These are phyloP conservation scores for Hyaloscypha bicolor DNA, from an alignment of 495 filamentous ascomycete genomes.

Conservation along the genomic window DNA sequence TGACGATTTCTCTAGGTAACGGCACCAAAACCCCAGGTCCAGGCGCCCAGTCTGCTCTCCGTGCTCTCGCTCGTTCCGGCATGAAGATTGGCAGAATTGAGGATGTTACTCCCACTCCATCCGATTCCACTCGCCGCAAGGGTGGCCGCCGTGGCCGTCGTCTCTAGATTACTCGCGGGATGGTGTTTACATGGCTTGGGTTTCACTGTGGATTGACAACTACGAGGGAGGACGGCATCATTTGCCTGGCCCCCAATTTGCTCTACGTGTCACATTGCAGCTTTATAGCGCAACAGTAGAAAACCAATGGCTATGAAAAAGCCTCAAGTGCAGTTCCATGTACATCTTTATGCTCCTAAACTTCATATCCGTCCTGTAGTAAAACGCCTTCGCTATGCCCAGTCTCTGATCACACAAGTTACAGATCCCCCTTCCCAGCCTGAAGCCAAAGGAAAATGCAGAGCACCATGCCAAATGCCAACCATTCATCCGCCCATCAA, in stretches of 20 bases:
- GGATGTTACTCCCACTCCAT: slow-evolving; percentile 98
- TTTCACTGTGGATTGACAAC: slow-evolving; percentile 61
- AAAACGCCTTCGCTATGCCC: slow-evolving; percentile 1
- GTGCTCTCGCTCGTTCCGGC: slow-evolving; percentile 94
- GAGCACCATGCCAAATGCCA: slow-evolving; percentile 6
- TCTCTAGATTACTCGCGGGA: slow-evolving; percentile 60
- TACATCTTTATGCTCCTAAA: neutral
- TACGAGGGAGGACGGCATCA: slow-evolving; percentile 68
- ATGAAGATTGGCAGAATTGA: slow-evolving; percentile 99
- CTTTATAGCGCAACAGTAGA: slow-evolving; percentile 51
- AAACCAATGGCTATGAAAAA: slow-evolving; percentile 5
- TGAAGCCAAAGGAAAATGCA: neutral
- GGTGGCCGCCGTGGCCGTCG: slow-evolving; percentile 99
- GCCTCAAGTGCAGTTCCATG: neutral
- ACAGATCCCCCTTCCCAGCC: neutral
- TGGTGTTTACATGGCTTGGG: slow-evolving; percentile 39
- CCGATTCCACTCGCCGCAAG: slow-evolving; percentile 98
- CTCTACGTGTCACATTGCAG: slow-evolving; percentile 48
- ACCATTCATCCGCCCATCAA: neutral
- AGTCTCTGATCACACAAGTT: neutral
- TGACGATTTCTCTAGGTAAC: slow-evolving; percentile 63
- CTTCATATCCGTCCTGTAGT: slow-evolving; percentile 3
- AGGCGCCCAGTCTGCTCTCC: slow-evolving; percentile 97
- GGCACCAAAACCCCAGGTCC: slow-evolving; percentile 99
- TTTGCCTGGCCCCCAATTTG: slow-evolving; percentile 64